Evolutionary conservation across 192 early-diverging fungal genomes (phyloP), one percentile per base, ranked within the genome.

Genomic region (Dispira simplex): DNA sequence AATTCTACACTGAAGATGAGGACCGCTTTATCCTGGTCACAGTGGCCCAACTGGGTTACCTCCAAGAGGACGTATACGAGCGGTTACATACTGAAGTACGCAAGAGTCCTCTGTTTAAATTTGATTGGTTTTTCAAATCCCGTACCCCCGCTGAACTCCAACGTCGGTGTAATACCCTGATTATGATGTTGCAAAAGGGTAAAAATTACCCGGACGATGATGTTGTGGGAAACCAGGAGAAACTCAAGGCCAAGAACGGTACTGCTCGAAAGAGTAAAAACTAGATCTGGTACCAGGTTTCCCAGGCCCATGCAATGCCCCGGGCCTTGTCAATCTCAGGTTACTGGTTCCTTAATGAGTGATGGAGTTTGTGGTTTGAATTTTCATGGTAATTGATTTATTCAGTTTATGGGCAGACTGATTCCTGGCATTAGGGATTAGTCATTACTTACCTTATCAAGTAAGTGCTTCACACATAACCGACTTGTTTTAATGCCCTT

Each of bases 101-200:
- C 43, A 74, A 81, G 65, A 84, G 84, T 23, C 82, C 88, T 4
- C 57, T 94, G 44, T 97, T 99, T 79, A 75, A 89, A 44, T 99
- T 99, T 70, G 91, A 99, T 68, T 99, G 94, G 94, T 99, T 94
- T 75, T 82, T 99, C 65, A 97, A 96, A 73, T 93, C 91, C 46
- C 79, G 96, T 44, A 95, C 92, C 32, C 72, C 91, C 4, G 75
- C 83, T 56, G 93, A 96, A 69, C 79, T 96, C 56, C 76, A 81
- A 53, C 75, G 90, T 26, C 83, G 93, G 14, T 94, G 91, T 70
- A 83, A 86, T 48, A 92, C 90, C 11, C 77, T 96, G 21, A 82
- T 96, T 51, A 73, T 66, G 55, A 68, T 86, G 53, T 68, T 88
- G 44, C 69, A 79, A 62, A 85, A 85, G 62, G 85, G 85, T 68